Conservation (phyloP, 345 rosid genomes). For the Zanthoxylum bungeanum region DNA sequence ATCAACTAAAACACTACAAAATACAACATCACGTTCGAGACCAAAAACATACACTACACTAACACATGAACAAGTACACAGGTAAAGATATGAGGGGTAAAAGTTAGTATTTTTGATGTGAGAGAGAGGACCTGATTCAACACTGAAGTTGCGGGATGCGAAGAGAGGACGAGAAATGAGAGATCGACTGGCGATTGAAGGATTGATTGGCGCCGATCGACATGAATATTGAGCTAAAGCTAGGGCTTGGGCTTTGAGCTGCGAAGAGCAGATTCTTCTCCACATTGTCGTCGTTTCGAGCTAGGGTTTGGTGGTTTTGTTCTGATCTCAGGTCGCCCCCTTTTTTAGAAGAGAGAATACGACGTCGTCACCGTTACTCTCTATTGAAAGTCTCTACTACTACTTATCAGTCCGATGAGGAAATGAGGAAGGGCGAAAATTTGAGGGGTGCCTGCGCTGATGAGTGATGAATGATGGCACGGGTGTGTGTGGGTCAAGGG, state of each 20-base stretch:
- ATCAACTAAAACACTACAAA: background rate
- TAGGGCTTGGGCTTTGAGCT: constrained; percentile 68
- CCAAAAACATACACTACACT: too few relatives aligned
- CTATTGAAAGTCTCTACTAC: too few relatives aligned
- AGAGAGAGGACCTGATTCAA: constrained; percentile 56
- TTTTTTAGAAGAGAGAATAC: background rate
- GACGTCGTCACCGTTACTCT: constrained; percentile 8
- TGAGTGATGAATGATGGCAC: too few relatives aligned
- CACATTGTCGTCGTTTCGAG: constrained; percentile 45
- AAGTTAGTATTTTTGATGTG: background rate
- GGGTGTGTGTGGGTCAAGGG: too few relatives aligned
- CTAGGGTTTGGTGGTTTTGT: too few relatives aligned
- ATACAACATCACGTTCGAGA: too few relatives aligned
- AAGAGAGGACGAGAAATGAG: constrained; percentile 35
- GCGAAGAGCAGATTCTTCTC: constrained; percentile 65
- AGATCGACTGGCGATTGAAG: constrained; percentile 29
- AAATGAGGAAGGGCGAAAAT: too few relatives aligned
- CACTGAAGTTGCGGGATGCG: constrained; percentile 41
- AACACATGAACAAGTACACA: too few relatives aligned
- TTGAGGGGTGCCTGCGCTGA: too few relatives aligned
- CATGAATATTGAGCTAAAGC: constrained; percentile 23
- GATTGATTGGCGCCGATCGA: constrained; percentile 28
- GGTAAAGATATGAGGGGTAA: constrained; percentile 3
- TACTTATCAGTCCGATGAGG: too few relatives aligned
- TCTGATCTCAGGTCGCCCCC: constrained; percentile 43